These are phyloP conservation scores for Pleurotus citrinopileatus DNA, from an alignment of 768 basidiomycete genomes.

Conservation along the genomic window DNA sequence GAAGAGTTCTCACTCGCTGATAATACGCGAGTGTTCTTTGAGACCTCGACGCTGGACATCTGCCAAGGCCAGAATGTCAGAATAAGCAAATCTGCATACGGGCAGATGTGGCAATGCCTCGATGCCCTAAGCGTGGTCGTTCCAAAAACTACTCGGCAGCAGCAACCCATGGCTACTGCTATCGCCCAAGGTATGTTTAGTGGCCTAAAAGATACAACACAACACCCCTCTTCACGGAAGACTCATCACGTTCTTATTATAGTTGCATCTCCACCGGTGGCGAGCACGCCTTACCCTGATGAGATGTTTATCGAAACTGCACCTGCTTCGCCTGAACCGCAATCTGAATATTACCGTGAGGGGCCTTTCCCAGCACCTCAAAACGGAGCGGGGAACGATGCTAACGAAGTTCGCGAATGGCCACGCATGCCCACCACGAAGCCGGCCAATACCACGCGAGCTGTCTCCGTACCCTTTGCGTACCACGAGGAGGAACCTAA, in stretches of 20 bases:
- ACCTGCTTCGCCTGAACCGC: background rate
- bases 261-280: background rate
- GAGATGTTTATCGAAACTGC: background rate
- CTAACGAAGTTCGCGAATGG: background rate
- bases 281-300: background rate
- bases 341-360: too few relatives aligned
- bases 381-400: background rate
- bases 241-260: background rate
- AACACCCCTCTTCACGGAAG: background rate
- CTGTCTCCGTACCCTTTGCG: background rate
- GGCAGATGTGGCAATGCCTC: slow-evolving; percentile 6
- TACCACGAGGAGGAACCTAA: background rate
- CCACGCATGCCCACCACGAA: too few relatives aligned
- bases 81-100: slow-evolving; percentile 3
- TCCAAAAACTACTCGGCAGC: background rate
- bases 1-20: slow-evolving; percentile 4
- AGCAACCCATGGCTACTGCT: background rate
- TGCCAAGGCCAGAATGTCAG: slow-evolving; percentile 3
- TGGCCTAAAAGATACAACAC: background rate
- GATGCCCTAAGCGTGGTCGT: background rate
- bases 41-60: slow-evolving; percentile 2
- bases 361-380: too few relatives aligned
- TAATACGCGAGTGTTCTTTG: background rate
- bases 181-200: background rate
- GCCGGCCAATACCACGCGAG: background rate